These are phyloP conservation scores for Fusarium sp. DNA, from an alignment of 2,329 filamentous ascomycete genomes.

Conservation along the genomic window DNA sequence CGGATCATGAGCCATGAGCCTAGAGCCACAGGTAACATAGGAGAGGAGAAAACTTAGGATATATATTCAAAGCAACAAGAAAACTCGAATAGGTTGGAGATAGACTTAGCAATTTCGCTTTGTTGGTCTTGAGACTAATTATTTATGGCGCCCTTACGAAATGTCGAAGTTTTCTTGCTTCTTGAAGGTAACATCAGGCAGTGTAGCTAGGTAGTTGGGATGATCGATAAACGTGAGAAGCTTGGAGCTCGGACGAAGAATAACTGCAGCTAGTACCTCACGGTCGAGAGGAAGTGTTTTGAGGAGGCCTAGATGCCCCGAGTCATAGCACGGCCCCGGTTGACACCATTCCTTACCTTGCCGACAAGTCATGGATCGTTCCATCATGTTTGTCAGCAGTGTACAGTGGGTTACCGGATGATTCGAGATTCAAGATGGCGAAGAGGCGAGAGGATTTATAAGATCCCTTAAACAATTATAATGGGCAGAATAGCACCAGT, in stretches of 20 bases:
- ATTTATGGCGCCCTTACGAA: neutral
- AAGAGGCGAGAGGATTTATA: constrained; percentile 6
- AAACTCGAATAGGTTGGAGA: neutral
- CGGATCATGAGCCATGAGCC: neutral
- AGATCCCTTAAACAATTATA: neutral
- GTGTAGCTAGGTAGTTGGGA: neutral
- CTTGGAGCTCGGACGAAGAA: neutral
- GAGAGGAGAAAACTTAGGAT: neutral
- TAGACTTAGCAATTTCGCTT: neutral
- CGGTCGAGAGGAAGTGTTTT: constrained; percentile 11
- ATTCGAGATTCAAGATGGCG: constrained; percentile 2
- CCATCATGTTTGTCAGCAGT: constrained; percentile 19
- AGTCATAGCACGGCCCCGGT: neutral
- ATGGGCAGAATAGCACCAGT: neutral
- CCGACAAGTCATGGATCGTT: neutral
- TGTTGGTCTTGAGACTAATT: neutral
- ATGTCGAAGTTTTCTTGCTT: neutral
- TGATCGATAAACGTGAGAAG: neutral
- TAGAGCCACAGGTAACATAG: no score
- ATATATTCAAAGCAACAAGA: neutral
- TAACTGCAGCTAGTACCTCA: neutral
- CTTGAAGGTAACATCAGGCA: no score
- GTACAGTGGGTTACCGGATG: neutral
- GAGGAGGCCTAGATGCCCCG: neutral
- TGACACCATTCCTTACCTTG: neutral